phyloP scores from a whole-genome alignment of 345 rosid species.

The Lenwebbia sp. region DNA sequence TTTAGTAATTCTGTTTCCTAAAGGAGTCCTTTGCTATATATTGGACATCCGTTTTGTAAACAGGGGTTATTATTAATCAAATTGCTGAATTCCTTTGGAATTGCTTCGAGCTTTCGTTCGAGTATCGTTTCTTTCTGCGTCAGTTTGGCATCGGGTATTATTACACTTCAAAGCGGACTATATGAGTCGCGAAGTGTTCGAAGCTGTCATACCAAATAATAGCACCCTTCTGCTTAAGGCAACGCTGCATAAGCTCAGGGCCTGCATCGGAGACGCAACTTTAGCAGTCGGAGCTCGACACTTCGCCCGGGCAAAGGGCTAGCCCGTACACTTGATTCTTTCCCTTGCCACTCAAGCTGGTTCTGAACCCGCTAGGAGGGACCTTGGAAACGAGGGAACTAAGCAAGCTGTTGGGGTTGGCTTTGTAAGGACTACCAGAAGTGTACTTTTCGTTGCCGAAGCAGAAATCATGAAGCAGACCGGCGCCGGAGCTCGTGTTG shows the following conservation, averaged over 20 bases:
- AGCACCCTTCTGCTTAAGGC: slow-evolving; percentile 23
- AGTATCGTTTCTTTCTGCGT: too few relatives aligned
- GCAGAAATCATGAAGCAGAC: slow-evolving; percentile 25
- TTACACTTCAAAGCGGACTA: background rate
- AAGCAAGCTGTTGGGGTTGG: slow-evolving; percentile 12
- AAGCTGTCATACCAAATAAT: slow-evolving; percentile 22
- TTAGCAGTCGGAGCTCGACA: slow-evolving; percentile 15
- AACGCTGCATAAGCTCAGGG: slow-evolving; percentile 13
- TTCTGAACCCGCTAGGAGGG: slow-evolving; percentile 18
- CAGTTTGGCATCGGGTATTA: background rate
- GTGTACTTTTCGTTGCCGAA: slow-evolving; percentile 18
- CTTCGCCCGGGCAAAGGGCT: slow-evolving; percentile 30
- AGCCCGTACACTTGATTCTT: slow-evolving; percentile 16
- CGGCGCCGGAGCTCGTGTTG: slow-evolving; percentile 8
- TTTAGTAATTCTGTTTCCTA: too few relatives aligned
- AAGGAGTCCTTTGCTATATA: too few relatives aligned
- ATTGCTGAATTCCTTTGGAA: too few relatives aligned
- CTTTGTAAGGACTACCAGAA: slow-evolving; percentile 13
- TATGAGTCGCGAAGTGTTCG: background rate
- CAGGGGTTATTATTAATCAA: too few relatives aligned
- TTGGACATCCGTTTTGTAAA: too few relatives aligned
- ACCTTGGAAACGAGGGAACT: slow-evolving; percentile 2
- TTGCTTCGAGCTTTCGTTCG: too few relatives aligned
- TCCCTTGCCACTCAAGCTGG: background rate
- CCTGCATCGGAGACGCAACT: slow-evolving; percentile 21